Conservation (phyloP, 768 basidiomycete species). For the Chlorophyllum brunneum region DNA sequence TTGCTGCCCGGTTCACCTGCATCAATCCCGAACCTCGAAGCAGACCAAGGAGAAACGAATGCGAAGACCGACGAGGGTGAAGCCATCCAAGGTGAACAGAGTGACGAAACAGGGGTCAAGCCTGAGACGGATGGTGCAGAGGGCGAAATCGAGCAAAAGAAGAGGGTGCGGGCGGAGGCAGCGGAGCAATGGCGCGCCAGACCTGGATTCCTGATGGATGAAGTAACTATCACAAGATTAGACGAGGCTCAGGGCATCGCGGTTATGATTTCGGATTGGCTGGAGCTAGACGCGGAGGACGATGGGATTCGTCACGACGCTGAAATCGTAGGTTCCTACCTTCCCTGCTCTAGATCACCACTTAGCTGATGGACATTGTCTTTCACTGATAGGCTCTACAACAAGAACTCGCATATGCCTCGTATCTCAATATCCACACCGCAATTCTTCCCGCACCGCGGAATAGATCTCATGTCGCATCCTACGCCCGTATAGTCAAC, state of each 20-base stretch:
- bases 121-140: not conserved
- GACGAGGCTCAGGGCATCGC: slow-evolving; percentile 75
- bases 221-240: slow-evolving; percentile 87
- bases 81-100: no score
- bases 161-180: slow-evolving; percentile 47
- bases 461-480: slow-evolving; percentile 78
- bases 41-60: slow-evolving; percentile 5
- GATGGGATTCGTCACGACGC: slow-evolving; percentile 95
- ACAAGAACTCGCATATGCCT: slow-evolving; percentile 90
- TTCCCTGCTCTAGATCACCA: slow-evolving; percentile 14
- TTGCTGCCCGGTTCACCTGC: slow-evolving; percentile 41
- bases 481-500: slow-evolving; percentile 90
- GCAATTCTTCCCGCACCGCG: slow-evolving; percentile 88
- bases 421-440: slow-evolving; percentile 84
- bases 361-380: not conserved
- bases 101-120: slow-evolving; percentile 20
- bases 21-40: slow-evolving; percentile 22
- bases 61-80: not conserved
- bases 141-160: slow-evolving; percentile 23
- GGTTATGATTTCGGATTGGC: slow-evolving; percentile 87
- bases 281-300: slow-evolving; percentile 89
- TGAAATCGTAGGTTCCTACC: slow-evolving; percentile 68
- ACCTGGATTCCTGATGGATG: slow-evolving; percentile 74
- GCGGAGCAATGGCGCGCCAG: slow-evolving; percentile 88
- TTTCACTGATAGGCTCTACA: slow-evolving; percentile 64